Base-by-base conservation (phyloP, 2,329 filamentous ascomycete genomes). In the Pseudocercospora macadamiae region DNA sequence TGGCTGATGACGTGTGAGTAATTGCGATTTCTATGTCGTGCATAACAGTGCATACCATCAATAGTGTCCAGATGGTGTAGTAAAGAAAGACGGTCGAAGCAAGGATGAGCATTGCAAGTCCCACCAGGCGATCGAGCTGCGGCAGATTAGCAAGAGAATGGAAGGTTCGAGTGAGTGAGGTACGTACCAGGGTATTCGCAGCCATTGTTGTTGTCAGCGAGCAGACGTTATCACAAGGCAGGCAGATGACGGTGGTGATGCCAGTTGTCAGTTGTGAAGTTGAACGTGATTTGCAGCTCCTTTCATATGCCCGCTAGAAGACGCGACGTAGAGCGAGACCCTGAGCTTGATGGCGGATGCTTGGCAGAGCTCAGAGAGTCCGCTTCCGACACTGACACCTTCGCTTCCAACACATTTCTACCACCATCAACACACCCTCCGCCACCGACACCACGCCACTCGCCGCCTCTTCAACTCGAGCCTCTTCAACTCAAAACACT, bases 11-110 rank as follows among this genome's bases (percentile, higher is more conserved):
- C 10, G 30, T 25, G 54, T 26, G 39, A 23, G 19, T 54, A 28
- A 16, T 44, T 37, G 16, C 25, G 45, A 44, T 21, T 37, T 42
- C 14, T 25, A 30, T 28, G 34, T 23, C n/a, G 26, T 21, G 9
- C 44, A n/a, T 47, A 30, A 2, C n/a, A n/a, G n/a, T 55, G 28
- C 7, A n/a, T 85, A 97, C 95, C 90, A 99, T 97, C 67, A 97
- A 84, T 65, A 99, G 84, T 25, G 95, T 96, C 95, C 95, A 99
- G 77, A 96, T 86, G 64, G 91, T 95, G 82, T 99, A 99, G 85
- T 99, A 99, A 71, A 89, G 81, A 76, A 90, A 91, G 74, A 90
- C 85, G 70, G 83, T 82, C 66, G 87, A 87, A 70, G 88, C 88
- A 80, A 83, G 82, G 76, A 89, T 80, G 75, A 91, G 86, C 88